Base-by-base conservation (phyloP, 768 basidiomycete species). In the Boletus subparvulus region DNA sequence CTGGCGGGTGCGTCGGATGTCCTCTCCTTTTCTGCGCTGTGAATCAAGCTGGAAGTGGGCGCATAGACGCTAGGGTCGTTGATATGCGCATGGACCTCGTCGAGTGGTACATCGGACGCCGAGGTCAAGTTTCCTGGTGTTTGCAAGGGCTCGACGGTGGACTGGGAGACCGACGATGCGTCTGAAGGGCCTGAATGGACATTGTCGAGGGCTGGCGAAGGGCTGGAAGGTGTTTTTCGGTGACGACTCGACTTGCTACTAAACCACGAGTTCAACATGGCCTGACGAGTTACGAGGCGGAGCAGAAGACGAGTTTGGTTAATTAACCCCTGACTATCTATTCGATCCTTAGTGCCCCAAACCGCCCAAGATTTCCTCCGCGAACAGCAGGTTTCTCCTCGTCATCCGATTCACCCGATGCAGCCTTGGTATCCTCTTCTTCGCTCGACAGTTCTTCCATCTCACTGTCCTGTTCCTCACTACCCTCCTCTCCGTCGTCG, bases 211-310 rank as follows among this genome's bases (percentile, higher is more conserved):
- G 48, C 33, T 33, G 47, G 16, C n/a, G 36, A 50, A 11, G 52
- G 32, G 28, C 28, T 54, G 30, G 42, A 35, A 54, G 28, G 52
- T 30, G 58, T 47, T 32, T 53, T 61, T 30, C 45, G 56, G 37
- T 58, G 68, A 42, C 64, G 69, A 19, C 64, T 65, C 11, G 70
- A 73, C 55, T 60, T 60, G 61, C 62, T 73, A 50, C 67, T 41
- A n/a, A 69, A 58, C 73, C 71, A 74, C 50, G 67, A 64, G 47
- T 54, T 60, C 55, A 68, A 62, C 70, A 72, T 70, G 28, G 43
- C 48, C 44, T 39, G 33, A 12, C 28, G 24, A 28, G 26, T 0
- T 14, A 12, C 28, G 24, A 28, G 26, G 0, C 11, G 16, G 37
- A 58, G 47, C 6, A 33, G 58, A 30, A 44, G 44, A 46, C 61